Evolutionary conservation across 2,329 filamentous ascomycete species (phyloP), one percentile per base, ranked within the genome.

Genomic region (Raffaelea arxii): DNA sequence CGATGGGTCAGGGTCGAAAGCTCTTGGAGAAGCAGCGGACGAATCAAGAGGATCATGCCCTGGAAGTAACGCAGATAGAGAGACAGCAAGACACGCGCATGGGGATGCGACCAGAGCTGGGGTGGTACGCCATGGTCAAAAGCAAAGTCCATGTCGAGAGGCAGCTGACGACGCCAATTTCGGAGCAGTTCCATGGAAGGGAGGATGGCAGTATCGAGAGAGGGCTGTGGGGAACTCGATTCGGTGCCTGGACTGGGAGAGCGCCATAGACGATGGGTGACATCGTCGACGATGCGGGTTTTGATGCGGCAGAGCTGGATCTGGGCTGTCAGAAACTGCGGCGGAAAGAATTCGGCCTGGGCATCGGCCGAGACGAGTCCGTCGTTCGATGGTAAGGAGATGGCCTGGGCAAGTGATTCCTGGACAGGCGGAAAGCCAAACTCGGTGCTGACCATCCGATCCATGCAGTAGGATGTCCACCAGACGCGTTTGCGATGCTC

Each of bases 391-490:
- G 39, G 39, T 22, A 44, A 21, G 6, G 30, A 7, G 3, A 44
- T 11, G 39, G 10, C 7, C 10, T 37, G n/a, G 10, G 5, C 16
- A 21, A 36, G 9, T 16, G 30, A 19, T 22, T 44, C 42, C 11
- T 44, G 30, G 10, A 11, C 45, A 18, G 45, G 24, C 12, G 39
- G n/a, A 6, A 47, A 43, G 22, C 45, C 45, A 23, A 47, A 43
- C 45, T 47, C 46, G 23, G 45, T 43, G 40, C 45, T 47, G 10
- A 43, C 40, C 45, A 43, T 43, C 40, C 71, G 63, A 47, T 71
- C 68, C 21, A 70, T 58, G 9, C 59, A 63, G 38, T 69, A 70
- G 0, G 67, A 60, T 0, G 67, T 69, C 66, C 66, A 69, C 62
- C 64, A 70, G 1, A 69, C 32, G 2, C 45, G 56, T 7, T 60